Base-by-base conservation (phyloP, 306 rosid genomes). In the Inga leiocalycina region DNA sequence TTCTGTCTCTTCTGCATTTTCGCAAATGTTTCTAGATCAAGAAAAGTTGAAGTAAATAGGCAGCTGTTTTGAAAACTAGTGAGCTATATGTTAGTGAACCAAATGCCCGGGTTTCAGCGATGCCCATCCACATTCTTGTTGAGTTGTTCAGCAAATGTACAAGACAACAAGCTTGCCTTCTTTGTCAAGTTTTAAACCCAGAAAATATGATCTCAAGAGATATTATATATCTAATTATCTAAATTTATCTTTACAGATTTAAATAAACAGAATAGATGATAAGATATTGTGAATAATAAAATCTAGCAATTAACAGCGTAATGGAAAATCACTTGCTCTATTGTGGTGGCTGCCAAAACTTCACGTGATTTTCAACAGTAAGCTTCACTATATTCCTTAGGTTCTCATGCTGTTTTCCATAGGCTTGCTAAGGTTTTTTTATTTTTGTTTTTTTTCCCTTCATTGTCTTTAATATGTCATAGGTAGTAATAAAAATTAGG, bases 401-500 rank as follows among this genome's bases (percentile, higher is more conserved):
- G 22, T 54, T 19, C 61, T 54, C 19, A 16, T 17, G 61, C 61
- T 54, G n/a, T 54, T 54, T 54, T 16, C 24, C 22, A 5, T 54
- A 54, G 61, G 10, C 59, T 54, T 54, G 61, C 61, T 54, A 17
- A 54, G n/a, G 2, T 6, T 54, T 5, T 17, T 52, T 4, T 52
- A 37, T 16, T 17, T 17, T 5, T 54, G 1, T n/a, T 17, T 54
- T 17, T 54, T 5, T 54, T 6, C 24, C 19, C 61, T 54, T 54
- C 61, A 1, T 17, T 19, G 19, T 74, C 64, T 54, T 51, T 34
- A 82, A 83, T 30, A 34, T 20, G n/a, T n/a, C 16, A 32, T 72
- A 65, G 67, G 74, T 71, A 71, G 68, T 87, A 71, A 44, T 69
- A 49, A 66, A 49, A 64, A 64, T 61, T 45, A 59, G 62, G 72